Percentiles rank a stretch among this genome's conserved stretches.
phyloP scores from a whole-genome alignment of 331 rosid species.

The Dryas integrifolia region DNA sequence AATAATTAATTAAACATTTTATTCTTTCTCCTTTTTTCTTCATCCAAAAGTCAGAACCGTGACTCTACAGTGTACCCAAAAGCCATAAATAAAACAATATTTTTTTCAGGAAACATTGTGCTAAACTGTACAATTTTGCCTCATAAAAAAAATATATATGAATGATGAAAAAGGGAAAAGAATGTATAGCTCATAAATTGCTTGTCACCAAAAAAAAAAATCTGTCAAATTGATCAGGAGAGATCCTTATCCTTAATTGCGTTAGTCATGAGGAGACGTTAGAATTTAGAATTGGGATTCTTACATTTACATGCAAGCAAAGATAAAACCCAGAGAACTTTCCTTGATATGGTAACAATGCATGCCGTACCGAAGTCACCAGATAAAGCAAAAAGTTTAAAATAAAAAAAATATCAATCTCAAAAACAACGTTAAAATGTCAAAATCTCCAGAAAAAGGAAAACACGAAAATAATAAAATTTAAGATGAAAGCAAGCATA shows the following conservation, averaged over 20 bases:
- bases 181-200: not conserved
- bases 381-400: not conserved
- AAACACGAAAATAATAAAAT: not conserved
- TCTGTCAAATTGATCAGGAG: not conserved
- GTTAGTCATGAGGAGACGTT: not conserved
- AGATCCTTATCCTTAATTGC: not conserved
- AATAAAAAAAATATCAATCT: not conserved
- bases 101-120: not conserved
- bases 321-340: not conserved
- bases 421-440: not conserved
- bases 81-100: not conserved
- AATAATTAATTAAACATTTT: not conserved
- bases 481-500: not conserved
- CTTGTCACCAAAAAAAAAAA: not conserved
- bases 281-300: not conserved
- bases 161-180: not conserved
- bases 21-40: not conserved
- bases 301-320: not conserved
- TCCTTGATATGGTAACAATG: constrained; percentile 7
- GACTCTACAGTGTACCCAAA: not conserved
- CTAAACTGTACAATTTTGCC: not conserved
- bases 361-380: not conserved
- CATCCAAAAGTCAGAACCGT: not conserved
- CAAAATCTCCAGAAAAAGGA: not conserved
- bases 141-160: not conserved